phyloP scores from a whole-genome alignment of 2,329 filamentous ascomycete species.

The Neofusicoccum sp. region DNA sequence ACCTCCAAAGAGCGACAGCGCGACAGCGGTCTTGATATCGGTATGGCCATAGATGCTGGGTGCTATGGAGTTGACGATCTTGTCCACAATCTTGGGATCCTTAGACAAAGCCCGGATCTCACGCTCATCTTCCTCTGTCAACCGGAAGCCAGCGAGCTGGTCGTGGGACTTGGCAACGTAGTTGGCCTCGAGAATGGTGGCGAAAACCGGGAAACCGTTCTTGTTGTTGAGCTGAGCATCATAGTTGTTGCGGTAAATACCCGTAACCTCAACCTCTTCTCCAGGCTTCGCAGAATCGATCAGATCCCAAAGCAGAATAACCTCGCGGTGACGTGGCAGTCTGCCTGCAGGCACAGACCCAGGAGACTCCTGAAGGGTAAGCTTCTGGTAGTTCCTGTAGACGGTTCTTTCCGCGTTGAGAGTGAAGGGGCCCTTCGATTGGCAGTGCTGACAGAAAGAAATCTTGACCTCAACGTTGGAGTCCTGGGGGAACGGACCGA shows the following conservation, averaged over 20 bases:
- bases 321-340: slow-evolving; percentile 87
- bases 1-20: slow-evolving; percentile 89
- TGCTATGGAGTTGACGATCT: slow-evolving; percentile 87
- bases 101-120: slow-evolving; percentile 83
- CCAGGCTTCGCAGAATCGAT: slow-evolving; percentile 97
- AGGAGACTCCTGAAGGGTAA: slow-evolving; percentile 94
- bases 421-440: slow-evolving; percentile 90
- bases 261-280: slow-evolving; percentile 95
- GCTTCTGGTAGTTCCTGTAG: slow-evolving; percentile 97
- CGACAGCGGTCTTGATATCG: slow-evolving; percentile 96
- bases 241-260: slow-evolving; percentile 97
- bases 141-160: slow-evolving; percentile 90
- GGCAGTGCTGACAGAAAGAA: slow-evolving; percentile 93
- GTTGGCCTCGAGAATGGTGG: slow-evolving; percentile 95
- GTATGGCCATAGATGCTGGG: slow-evolving; percentile 96
- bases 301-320: slow-evolving; percentile 93
- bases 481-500: slow-evolving; percentile 96
- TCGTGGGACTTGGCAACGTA: slow-evolving; percentile 97
- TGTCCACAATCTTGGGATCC: slow-evolving; percentile 89
- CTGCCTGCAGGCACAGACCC: slow-evolving; percentile 95
- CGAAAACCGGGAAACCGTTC: slow-evolving; percentile 97
- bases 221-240: slow-evolving; percentile 97
- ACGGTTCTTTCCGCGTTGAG: slow-evolving; percentile 97
- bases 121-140: slow-evolving; percentile 93
- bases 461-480: slow-evolving; percentile 96